These are phyloP conservation scores for Guillardia theta DNA, from an alignment of 78 protist species.

Conservation along the genomic window DNA sequence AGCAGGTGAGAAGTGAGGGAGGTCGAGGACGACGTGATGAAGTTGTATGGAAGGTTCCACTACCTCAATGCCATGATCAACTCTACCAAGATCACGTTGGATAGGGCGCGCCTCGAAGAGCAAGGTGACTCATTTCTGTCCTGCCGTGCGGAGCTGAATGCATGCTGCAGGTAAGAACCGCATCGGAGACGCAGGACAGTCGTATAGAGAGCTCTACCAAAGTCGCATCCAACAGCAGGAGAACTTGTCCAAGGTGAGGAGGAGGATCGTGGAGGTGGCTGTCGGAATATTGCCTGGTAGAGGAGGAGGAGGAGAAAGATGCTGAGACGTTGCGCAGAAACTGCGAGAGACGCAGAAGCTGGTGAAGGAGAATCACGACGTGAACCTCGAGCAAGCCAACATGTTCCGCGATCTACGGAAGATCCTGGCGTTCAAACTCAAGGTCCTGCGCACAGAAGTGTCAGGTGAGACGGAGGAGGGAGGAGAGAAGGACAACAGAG, in stretches of 20 bases:
- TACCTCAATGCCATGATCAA: not conserved
- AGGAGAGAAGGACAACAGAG: too few species aligned
- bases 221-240: not conserved
- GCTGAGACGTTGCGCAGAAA: not conserved
- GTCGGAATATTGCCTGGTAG: not conserved
- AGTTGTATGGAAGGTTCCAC: not conserved
- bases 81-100: not conserved
- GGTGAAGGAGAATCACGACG: not conserved
- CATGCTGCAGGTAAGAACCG: not conserved
- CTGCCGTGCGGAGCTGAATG: too few species aligned
- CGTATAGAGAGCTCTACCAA: conserved; percentile 24
- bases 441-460: too few species aligned
- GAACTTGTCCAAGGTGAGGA: conserved; percentile 9
- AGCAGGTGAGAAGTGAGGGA: not conserved
- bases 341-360: not conserved
- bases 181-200: not conserved
- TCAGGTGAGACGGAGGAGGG: too few species aligned
- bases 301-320: not conserved
- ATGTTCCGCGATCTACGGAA: not conserved
- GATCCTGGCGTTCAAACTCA: not conserved
- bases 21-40: not conserved
- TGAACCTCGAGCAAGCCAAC: not conserved
- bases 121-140: too few species aligned
- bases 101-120: not conserved
- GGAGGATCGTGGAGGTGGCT: not conserved